Evolutionary conservation across 352 stramenopile genomes (phyloP).

Genomic region (Phytopythium boreale): DNA sequence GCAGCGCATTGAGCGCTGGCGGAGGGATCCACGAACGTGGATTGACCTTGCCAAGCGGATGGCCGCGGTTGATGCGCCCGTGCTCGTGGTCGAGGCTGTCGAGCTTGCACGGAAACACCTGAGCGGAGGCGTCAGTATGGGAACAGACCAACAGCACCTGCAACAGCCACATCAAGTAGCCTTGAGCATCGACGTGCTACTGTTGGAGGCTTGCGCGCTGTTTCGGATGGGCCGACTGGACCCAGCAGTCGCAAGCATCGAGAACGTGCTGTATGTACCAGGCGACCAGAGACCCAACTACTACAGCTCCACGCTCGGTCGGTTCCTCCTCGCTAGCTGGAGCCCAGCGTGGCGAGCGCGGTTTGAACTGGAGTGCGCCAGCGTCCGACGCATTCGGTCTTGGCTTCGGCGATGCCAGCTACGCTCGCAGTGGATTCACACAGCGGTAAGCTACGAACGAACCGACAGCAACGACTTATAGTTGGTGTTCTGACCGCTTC

Average conservation of each 20-base stretch:
- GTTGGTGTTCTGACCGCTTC: neutral
- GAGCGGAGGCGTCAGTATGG: conserved; percentile 6
- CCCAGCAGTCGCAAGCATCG: conserved; percentile 25
- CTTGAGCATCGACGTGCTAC: conserved; percentile 20
- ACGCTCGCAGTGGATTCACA: neutral
- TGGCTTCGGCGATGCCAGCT: conserved; percentile 3
- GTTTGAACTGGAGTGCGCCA: conserved; percentile 30
- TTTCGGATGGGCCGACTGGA: conserved; percentile 32
- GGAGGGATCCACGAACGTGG: conserved; percentile 51
- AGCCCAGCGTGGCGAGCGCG: conserved; percentile 39
- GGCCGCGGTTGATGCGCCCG: conserved; percentile 38
- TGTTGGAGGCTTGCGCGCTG: conserved; percentile 39
- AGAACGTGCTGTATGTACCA: conserved; percentile 29
- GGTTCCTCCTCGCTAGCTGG: conserved; percentile 39
- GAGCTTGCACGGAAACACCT: neutral
- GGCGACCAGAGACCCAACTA: conserved; percentile 16
- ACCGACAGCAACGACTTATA: neutral
- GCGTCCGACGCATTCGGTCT: neutral
- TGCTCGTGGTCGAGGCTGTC: conserved; percentile 31
- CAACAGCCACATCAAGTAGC: neutral
- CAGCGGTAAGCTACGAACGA: neutral
- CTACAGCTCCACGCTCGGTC: conserved; percentile 40
- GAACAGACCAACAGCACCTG: neutral
- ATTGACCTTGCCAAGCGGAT: conserved; percentile 53
- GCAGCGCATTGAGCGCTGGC: conserved; percentile 54